phyloP scores from a whole-genome alignment of 2,329 filamentous ascomycete genomes.

The Cordyceps pruinosa region DNA sequence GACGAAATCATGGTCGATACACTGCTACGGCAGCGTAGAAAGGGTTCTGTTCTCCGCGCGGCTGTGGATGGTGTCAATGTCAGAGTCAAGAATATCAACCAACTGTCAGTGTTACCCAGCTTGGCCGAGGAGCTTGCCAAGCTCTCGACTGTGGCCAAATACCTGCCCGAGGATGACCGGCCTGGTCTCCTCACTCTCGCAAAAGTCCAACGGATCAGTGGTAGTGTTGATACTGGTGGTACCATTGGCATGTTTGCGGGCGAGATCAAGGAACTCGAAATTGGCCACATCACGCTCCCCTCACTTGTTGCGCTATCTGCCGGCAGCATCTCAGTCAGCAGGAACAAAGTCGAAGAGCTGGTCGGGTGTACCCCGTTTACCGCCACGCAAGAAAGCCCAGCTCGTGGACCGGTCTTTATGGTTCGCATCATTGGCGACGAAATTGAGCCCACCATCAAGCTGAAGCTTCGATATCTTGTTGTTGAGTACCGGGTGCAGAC shows the following conservation, averaged over 20 bases:
- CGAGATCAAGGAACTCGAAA: constrained; percentile 56
- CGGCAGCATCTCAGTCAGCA: constrained; percentile 50
- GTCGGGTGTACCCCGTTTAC: constrained; percentile 45
- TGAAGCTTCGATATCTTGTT: constrained; percentile 77
- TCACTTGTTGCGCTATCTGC: constrained; percentile 75
- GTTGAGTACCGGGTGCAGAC: constrained; percentile 86
- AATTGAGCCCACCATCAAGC: constrained; percentile 81
- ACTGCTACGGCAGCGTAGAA: constrained; percentile 73
- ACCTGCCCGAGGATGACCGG: constrained; percentile 89
- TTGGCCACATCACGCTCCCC: constrained; percentile 78
- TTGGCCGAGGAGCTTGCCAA: constrained; percentile 74
- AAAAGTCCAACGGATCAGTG: constrained; percentile 56
- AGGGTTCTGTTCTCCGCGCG: constrained; percentile 74
- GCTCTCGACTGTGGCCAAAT: constrained; percentile 83
- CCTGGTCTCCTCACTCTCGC: constrained; percentile 77
- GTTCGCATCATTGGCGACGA: constrained; percentile 88
- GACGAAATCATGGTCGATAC: constrained; percentile 96
- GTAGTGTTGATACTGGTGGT: constrained; percentile 57
- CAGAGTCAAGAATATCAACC: constrained; percentile 54
- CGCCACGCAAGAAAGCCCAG: constrained; percentile 21
- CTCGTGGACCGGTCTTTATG: constrained; percentile 59
- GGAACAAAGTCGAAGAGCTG: constrained; percentile 65
- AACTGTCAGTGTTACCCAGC: constrained; percentile 60
- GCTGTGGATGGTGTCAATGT: constrained; percentile 59
- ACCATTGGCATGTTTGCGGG: constrained; percentile 59